Conservation (phyloP, 371 early-diverging fungal genomes). For the Mortierella sp. region DNA sequence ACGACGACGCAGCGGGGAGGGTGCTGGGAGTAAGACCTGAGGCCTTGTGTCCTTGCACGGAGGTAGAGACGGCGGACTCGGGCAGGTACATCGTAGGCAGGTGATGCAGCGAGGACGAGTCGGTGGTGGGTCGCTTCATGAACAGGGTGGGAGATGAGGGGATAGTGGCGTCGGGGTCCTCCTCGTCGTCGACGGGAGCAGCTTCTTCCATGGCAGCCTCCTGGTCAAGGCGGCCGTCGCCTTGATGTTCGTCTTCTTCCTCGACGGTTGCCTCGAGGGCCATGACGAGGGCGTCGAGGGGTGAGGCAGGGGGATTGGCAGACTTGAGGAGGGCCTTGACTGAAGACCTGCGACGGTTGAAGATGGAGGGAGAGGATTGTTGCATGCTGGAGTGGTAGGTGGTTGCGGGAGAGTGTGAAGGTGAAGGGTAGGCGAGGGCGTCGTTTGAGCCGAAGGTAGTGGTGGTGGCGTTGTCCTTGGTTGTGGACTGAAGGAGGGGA, state of each 20-base stretch:
- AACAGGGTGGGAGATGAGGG: slow-evolving; percentile 55
- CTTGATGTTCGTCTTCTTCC: slow-evolving; percentile 21
- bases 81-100: slow-evolving; percentile 50
- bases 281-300: slow-evolving; percentile 56
- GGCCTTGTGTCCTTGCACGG: slow-evolving; percentile 4
- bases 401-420: slow-evolving; percentile 42
- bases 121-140: slow-evolving; percentile 39
- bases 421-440: slow-evolving; percentile 35
- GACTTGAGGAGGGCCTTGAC: slow-evolving; percentile 36
- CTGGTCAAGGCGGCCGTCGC: background rate
- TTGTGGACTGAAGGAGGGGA: slow-evolving; percentile 5
- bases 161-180: slow-evolving; percentile 57
- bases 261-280: slow-evolving; percentile 56
- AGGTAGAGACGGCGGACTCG: slow-evolving; percentile 18
- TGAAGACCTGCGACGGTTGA: slow-evolving; percentile 27
- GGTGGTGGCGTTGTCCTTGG: slow-evolving; percentile 8
- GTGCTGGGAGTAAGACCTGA: slow-evolving; percentile 36
- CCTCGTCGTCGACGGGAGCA: slow-evolving; percentile 27
- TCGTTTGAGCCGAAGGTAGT: background rate
- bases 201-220: slow-evolving; percentile 53
- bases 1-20: background rate
- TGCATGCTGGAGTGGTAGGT: slow-evolving; percentile 28
- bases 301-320: slow-evolving; percentile 39
- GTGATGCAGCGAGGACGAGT: slow-evolving; percentile 38
- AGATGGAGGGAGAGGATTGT: background rate